These are phyloP conservation scores for Plectosphaerella plurivora DNA, from an alignment of 2,329 filamentous ascomycete genomes.

Conservation along the genomic window DNA sequence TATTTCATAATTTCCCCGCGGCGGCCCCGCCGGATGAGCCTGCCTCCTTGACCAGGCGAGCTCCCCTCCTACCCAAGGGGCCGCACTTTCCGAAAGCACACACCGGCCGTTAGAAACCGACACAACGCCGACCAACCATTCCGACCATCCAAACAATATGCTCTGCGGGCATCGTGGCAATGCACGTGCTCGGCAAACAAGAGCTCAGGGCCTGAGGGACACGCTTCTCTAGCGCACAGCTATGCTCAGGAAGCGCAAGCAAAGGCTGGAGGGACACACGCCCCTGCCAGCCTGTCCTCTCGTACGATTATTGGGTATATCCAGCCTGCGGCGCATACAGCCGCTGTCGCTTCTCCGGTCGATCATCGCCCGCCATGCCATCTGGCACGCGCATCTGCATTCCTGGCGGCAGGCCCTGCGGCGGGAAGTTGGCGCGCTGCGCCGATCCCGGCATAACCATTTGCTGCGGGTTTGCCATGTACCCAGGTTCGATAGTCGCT, in stretches of 20 bases:
- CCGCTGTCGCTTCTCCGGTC: slow-evolving; percentile 50
- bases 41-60: too few species aligned
- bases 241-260: background rate
- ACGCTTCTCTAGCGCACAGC: background rate
- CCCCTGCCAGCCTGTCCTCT: background rate
- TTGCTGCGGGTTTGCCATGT: slow-evolving; percentile 37
- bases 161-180: background rate
- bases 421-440: slow-evolving; percentile 24
- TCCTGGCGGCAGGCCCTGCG: slow-evolving; percentile 35
- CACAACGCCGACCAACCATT: background rate
- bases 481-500: slow-evolving; percentile 37
- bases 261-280: background rate
- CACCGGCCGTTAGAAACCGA: background rate
- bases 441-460: slow-evolving; percentile 27
- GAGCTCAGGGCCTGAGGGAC: background rate
- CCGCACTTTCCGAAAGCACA: background rate
- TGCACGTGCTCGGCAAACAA: background rate
- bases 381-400: slow-evolving; percentile 26
- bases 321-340: slow-evolving; percentile 38
- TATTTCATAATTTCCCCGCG: too few species aligned
- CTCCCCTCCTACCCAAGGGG: too few species aligned
- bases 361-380: slow-evolving; percentile 28
- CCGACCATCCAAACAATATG: background rate
- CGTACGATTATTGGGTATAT: slow-evolving; percentile 27
- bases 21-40: too few species aligned